Conservation (phyloP, 371 early-diverging fungal genomes). For the Fennellomyces sp. region DNA sequence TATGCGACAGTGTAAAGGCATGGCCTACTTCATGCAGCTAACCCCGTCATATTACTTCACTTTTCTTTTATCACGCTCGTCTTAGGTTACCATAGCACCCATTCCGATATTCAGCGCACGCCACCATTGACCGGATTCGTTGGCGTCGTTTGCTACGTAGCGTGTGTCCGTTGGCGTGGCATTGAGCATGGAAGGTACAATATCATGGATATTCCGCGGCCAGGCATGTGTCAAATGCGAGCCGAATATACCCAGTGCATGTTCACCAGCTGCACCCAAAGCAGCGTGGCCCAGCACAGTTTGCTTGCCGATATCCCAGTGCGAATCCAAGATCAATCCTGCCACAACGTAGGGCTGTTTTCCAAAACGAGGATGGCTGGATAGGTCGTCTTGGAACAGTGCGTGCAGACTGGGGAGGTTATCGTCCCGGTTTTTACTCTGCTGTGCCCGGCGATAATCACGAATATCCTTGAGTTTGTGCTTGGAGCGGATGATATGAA, state of each 20-base stretch:
- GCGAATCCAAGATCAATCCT: slow-evolving; percentile 59
- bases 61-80: not conserved
- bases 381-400: slow-evolving; percentile 50
- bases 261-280: slow-evolving; percentile 55
- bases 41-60: not conserved
- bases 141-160: slow-evolving; percentile 60
- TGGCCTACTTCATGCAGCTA: slow-evolving; percentile 74
- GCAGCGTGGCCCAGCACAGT: slow-evolving; percentile 68
- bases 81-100: slow-evolving; percentile 8
- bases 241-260: slow-evolving; percentile 67
- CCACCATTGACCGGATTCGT: slow-evolving; percentile 63
- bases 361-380: slow-evolving; percentile 41
- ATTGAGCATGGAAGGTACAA: slow-evolving; percentile 56
- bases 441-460: slow-evolving; percentile 63
- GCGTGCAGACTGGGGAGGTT: slow-evolving; percentile 42
- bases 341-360: slow-evolving; percentile 43
- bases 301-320: slow-evolving; percentile 54
- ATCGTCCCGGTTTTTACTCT: slow-evolving; percentile 41
- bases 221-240: slow-evolving; percentile 68
- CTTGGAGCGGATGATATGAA: slow-evolving; percentile 56
- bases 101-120: slow-evolving; percentile 61
- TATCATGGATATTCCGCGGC: slow-evolving; percentile 65
- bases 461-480: slow-evolving; percentile 56
- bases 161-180: slow-evolving; percentile 57
- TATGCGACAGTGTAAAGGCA: slow-evolving; percentile 58